Conservation (phyloP, 768 basidiomycete genomes). For the Phanerochaete carnosa region DNA sequence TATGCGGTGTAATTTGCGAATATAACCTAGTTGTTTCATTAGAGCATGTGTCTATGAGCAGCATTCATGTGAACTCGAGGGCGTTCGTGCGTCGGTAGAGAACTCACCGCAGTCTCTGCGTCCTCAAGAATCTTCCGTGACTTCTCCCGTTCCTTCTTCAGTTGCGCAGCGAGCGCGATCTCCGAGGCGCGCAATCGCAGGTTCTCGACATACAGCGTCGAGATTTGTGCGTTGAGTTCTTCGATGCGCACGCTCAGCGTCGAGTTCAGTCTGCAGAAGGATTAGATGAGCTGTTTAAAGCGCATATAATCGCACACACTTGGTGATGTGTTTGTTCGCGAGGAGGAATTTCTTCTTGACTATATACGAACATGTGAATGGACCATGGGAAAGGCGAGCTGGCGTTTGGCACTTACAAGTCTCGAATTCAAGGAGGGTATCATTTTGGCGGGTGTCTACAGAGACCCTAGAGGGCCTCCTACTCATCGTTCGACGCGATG, state of each 20-base stretch:
- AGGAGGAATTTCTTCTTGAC: slow-evolving; percentile 93
- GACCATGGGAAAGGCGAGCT: not conserved
- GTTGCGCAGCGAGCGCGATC: slow-evolving; percentile 69
- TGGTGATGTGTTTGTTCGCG: slow-evolving; percentile 89
- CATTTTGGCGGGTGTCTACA: slow-evolving; percentile 64
- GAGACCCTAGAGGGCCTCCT: slow-evolving; percentile 43
- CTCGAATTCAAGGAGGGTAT: slow-evolving; percentile 82
- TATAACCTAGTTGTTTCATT: slow-evolving; percentile 59
- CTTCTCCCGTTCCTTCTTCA: slow-evolving; percentile 79
- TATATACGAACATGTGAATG: slow-evolving; percentile 33
- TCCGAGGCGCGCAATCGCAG: slow-evolving; percentile 77
- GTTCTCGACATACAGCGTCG: slow-evolving; percentile 80
- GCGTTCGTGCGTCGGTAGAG: not conserved
- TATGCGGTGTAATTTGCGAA: slow-evolving; percentile 62
- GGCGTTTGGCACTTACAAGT: slow-evolving; percentile 54
- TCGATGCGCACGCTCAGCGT: slow-evolving; percentile 82
- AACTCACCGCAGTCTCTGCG: slow-evolving; percentile 68
- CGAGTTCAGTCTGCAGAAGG: slow-evolving; percentile 65
- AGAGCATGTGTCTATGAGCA: slow-evolving; percentile 31
- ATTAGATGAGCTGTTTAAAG: slow-evolving; percentile 3
- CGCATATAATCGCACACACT: slow-evolving; percentile 41
- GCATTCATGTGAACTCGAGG: not conserved
- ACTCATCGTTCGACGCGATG: slow-evolving; percentile 29
- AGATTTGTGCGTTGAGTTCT: slow-evolving; percentile 80
- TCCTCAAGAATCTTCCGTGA: slow-evolving; percentile 69